Base-by-base conservation (phyloP, 805 yeast species). In the Ogataea saltuana region DNA sequence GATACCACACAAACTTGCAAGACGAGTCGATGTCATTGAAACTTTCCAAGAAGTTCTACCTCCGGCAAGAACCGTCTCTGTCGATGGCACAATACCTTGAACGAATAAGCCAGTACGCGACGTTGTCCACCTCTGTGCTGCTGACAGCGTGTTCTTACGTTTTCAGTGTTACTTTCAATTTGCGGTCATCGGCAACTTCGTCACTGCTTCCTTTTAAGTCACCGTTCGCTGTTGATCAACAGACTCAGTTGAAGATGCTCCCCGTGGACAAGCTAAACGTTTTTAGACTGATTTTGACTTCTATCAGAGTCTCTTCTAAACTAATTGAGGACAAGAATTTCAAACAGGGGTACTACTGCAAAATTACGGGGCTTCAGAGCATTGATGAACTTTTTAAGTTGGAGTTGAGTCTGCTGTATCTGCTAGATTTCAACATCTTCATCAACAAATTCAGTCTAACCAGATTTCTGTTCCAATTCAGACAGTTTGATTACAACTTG, bases 281-380 rank as follows among this genome's bases (percentile, higher is more conserved):
- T 5, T 68, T 70, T 46, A 50, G 78, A 25, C 51, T 72, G 33
- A 51, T 70, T 7, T 55, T 72, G 44, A 67, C 75, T 2, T 58
- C 61, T 27, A 46, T 72, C 12, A 54, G 78, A 30, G 57, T 73
- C 18, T 61, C 74, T 29, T 61, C 64, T 18, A 72, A 72, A 46
- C 55, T 67, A 26, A 57, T 72, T 19, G 78, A 72, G 48, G 78
- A 72, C 49, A 64, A 71, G 33, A 68, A 72, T 51, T 72, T 63
- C 50, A 68, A 65, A 37, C 76, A 70, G 39, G 55, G 53, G 22
- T 64, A 65, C 34, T 72, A 68, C 47, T 73, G 76, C 31, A 67
- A 66, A 27, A 68, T 72, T n/a, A 68, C 70, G 4, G 78, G 78
- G 2, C 60, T 72, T n/a, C 67, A 62, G 31, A 65, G 63, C 34